Base-by-base conservation (phyloP, 495 filamentous ascomycete species). In the Daldinia decipiens region DNA sequence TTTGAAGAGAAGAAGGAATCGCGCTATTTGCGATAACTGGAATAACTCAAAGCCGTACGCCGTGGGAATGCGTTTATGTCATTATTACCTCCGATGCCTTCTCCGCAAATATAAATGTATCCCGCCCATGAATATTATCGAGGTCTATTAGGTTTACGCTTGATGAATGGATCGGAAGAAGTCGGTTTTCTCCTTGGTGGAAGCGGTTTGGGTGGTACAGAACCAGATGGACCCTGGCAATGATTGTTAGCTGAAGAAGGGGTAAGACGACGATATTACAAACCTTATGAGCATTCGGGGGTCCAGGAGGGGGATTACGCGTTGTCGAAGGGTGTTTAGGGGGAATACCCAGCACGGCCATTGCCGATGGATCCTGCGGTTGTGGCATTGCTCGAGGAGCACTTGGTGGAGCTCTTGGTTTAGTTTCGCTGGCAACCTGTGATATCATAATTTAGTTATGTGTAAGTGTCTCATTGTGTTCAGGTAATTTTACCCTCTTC, bases 81-180 rank as follows among this genome's bases (percentile, higher is more conserved):
- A 34, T 12, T 51, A 24, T 34, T 52, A 17, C 39, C 53, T 19
- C 17, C 5, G 29, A 60, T 50, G 38, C 61, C 61, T 40, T 36
- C 26, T 6, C 45, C 27, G 36, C 21, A 43, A 63, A 15, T 15
- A 58, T n/a, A 31, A 39, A 39, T 65, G 17, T 1, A 59, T 29
- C 13, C 8, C 15, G 39, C 38, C 32, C 9, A 15, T 26, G 6
- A 47, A 40, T 24, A 7, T 57, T 45, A 75, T 19, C 40, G 65
- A 45, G 75, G 75, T 60, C 52, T 69, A 58, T 73, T 77, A 21
- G 70, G 80, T 72, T 82, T 82, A 59, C 81, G 74, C 51, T 71
- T 76, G 53, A 84, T 83, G 51, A 84, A 83, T 40, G 81, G 82
- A 70, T 84, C 81, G 0, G 74, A 74, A 19, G 76, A 29, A 39